A percentile compares a stretch with the other conserved stretches of the same genome.
These are phyloP conservation scores for Aspergillus cristatus DNA, from an alignment of 495 filamentous ascomycete species.

Conservation along the genomic window DNA sequence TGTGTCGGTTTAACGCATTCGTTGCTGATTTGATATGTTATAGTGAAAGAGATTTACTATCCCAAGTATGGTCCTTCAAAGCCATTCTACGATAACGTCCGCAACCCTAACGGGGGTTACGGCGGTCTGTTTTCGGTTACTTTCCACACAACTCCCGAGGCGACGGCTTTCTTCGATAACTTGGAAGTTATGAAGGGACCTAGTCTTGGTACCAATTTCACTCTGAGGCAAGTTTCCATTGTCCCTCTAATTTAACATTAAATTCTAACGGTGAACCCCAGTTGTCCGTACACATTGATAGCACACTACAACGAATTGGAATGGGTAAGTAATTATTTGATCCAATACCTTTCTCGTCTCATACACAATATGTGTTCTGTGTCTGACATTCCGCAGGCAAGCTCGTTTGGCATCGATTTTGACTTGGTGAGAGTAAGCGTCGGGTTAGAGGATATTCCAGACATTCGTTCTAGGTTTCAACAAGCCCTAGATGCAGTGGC, in stretches of 20 bases:
- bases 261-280: conserved; percentile 13
- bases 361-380: neutral
- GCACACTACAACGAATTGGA: conserved; percentile 90
- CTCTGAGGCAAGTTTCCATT: conserved; percentile 46
- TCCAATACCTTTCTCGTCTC: conserved; percentile 3
- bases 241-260: conserved; percentile 3
- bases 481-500: conserved; percentile 39
- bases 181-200: conserved; percentile 88
- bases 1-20: too few species aligned
- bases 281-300: conserved; percentile 80
- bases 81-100: conserved; percentile 66
- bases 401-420: conserved; percentile 64
- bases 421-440: conserved; percentile 81
- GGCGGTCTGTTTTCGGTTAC: conserved; percentile 82
- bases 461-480: conserved; percentile 43
- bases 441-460: conserved; percentile 69
- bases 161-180: conserved; percentile 74
- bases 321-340: conserved; percentile 48
- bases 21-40: too few species aligned
- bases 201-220: conserved; percentile 95
- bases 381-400: conserved; percentile 43
- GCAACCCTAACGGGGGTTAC: conserved; percentile 71
- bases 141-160: conserved; percentile 60
- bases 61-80: conserved; percentile 67
- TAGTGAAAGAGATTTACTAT: conserved; percentile 78